A percentile compares a stretch with the other conserved stretches of the same genome.
phyloP scores from a whole-genome alignment of 164 flowering plant genomes.

The Warburgia ugandensis region DNA sequence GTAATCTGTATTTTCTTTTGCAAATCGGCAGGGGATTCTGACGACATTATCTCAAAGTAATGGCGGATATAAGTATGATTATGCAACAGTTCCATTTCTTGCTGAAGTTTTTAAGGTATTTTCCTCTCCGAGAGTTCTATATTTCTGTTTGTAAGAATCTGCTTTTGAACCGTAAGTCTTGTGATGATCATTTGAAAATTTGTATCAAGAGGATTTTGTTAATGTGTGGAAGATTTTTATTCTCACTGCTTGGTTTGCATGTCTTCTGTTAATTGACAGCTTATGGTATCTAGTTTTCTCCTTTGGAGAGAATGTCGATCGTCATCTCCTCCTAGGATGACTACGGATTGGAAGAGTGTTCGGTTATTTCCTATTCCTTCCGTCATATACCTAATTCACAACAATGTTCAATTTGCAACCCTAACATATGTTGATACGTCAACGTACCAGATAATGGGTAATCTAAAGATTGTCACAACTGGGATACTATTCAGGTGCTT shows the following conservation, averaged over 20 bases:
- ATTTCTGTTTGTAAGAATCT: not conserved
- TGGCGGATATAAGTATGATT: constrained; percentile 77
- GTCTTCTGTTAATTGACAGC: constrained; percentile 34
- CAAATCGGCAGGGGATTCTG: constrained; percentile 88
- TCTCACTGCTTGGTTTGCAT: not conserved
- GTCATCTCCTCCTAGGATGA: constrained; percentile 67
- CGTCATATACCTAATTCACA: constrained; percentile 81
- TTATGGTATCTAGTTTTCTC: constrained; percentile 65
- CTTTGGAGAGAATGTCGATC: constrained; percentile 64
- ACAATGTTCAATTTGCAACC: constrained; percentile 96
- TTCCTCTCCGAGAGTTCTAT: not conserved
- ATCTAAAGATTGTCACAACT: constrained; percentile 89
- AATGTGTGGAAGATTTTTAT: not conserved
- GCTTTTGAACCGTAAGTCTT: not conserved
- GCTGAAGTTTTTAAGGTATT: constrained; percentile 92
- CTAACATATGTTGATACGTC: constrained; percentile 91
- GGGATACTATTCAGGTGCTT: constrained; percentile 87
- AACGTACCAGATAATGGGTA: constrained; percentile 97
- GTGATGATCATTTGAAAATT: not conserved
- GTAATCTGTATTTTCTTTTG: too few species aligned
- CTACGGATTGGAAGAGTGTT: constrained; percentile 81
- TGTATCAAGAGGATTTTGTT: not conserved
- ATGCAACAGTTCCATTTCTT: constrained; percentile 93
- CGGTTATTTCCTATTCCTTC: constrained; percentile 85
- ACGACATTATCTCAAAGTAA: constrained; percentile 83